Evolutionary conservation across 1,284 basidiomycete genomes (phyloP), one percentile per base, ranked within the genome.

Genomic region (Tilletia caries): DNA sequence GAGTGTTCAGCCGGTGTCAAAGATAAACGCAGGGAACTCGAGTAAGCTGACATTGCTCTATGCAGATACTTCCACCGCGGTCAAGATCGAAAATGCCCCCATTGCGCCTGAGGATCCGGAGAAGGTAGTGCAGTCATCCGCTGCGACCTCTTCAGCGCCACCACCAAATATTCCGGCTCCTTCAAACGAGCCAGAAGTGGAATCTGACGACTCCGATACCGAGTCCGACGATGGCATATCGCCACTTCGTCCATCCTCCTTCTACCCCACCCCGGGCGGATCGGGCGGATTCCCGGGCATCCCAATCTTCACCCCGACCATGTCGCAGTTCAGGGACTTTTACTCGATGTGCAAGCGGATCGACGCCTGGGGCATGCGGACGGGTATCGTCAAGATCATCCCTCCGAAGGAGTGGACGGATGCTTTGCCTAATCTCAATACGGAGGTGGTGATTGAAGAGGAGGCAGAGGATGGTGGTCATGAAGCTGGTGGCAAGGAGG

Each of bases 281-380:
- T 41, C 43, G 20, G 64, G 41, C 20, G 41, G 64, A 6, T 43
- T 43, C 18, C 64, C 58, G 10, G 81, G 79, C 25, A 69, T 83
- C 20, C 81, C 81, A 50, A 80, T 83, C n/a, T 83, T 83, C 52
- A 67, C 76, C 65, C 81, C 81, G 12, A 82, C 80, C 23, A 79
- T 82, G 76, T 75, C 74, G 60, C 75, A 82, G 64, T 83, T 83
- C 62, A 62, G 68, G 18, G 79, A 83, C 74, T 83, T 83, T 58
- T 79, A 83, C 64, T 73, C 75, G 15, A 78, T 75, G 69, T 81
- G 79, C 68, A 71, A 78, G 41, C 76, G 75, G 43, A 77, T 83
- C 68, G 79, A 83, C 70, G 67, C 64, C 8, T 83, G 79, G 79
- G 81, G 81, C 43, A 83, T 83, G 81, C 71, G 74, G 29, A 73